phyloP scores from a whole-genome alignment of 176 grass and related monocot genomes.

The Aechmea fasciata region DNA sequence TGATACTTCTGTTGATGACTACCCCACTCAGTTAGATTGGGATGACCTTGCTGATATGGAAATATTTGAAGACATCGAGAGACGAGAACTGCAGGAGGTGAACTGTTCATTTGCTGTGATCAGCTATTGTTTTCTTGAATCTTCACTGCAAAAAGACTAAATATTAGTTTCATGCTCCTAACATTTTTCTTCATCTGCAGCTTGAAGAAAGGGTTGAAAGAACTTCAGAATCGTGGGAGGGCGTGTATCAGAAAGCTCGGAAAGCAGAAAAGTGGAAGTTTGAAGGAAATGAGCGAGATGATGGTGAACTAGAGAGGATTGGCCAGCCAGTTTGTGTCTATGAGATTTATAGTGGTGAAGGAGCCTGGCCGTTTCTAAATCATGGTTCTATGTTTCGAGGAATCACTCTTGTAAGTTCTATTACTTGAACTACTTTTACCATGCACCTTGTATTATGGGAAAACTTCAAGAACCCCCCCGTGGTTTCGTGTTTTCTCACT shows the following conservation, averaged over 20 bases:
- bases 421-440: neutral
- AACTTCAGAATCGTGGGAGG: conserved; percentile 82
- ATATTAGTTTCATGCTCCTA: neutral
- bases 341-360: conserved; percentile 79
- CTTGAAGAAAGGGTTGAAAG: conserved; percentile 88
- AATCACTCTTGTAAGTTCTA: conserved; percentile 65
- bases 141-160: neutral
- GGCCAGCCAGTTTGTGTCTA: conserved; percentile 81
- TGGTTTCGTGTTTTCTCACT: too few relatives aligned
- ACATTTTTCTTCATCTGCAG: conserved; percentile 31
- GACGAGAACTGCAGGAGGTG: conserved; percentile 80
- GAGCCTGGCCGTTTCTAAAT: conserved; percentile 78
- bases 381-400: conserved; percentile 90
- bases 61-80: conserved; percentile 67
- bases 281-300: conserved; percentile 75
- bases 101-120: conserved; percentile 15
- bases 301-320: conserved; percentile 87
- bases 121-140: conserved; percentile 11
- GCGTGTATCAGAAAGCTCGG: conserved; percentile 68
- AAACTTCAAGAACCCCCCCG: too few relatives aligned
- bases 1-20: conserved; percentile 44
- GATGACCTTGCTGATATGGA: conserved; percentile 64
- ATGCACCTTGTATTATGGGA: conserved; percentile 3
- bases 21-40: conserved; percentile 62
- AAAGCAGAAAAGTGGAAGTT: conserved; percentile 78